A percentile compares a stretch with the other conserved stretches of the same genome.
These are phyloP conservation scores for Stagonosporopsis tanaceti DNA, from an alignment of 2,329 filamentous ascomycete species.

Conservation along the genomic window DNA sequence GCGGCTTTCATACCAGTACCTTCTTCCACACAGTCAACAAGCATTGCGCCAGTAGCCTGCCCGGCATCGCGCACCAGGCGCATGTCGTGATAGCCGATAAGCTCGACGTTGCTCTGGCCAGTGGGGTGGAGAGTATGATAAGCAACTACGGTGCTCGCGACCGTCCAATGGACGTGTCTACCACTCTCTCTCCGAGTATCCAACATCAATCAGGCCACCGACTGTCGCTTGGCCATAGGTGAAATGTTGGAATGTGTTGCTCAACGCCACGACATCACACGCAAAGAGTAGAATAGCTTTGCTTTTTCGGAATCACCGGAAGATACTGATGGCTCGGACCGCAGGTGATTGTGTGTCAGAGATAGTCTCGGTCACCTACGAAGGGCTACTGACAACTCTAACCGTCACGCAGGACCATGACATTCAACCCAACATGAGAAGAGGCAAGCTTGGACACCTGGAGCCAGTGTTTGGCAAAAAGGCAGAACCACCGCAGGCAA, in stretches of 20 bases:
- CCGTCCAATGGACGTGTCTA: slow-evolving; percentile 72
- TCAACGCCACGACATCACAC: slow-evolving; percentile 81
- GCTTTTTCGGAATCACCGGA: slow-evolving; percentile 83
- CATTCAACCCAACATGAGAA: slow-evolving; percentile 86
- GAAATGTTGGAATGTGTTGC: slow-evolving; percentile 97
- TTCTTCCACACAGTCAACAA: slow-evolving; percentile 85
- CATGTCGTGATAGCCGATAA: slow-evolving; percentile 80
- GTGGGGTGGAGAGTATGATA: slow-evolving; percentile 90
- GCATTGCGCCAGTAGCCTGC: slow-evolving; percentile 96
- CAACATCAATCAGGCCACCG: slow-evolving; percentile 75
- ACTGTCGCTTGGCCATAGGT: slow-evolving; percentile 97
- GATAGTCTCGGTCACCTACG: slow-evolving; percentile 85
- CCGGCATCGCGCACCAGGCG: slow-evolving; percentile 92
- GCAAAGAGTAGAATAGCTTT: slow-evolving; percentile 83
- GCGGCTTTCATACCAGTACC: slow-evolving; percentile 89
- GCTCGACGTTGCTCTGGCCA: slow-evolving; percentile 86
- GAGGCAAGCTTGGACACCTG: slow-evolving; percentile 81
- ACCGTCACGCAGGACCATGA: slow-evolving; percentile 88
- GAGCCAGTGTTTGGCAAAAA: slow-evolving; percentile 85
- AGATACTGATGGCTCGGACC: slow-evolving; percentile 88
- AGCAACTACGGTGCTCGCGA: slow-evolving; percentile 83
- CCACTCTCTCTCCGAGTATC: slow-evolving; percentile 74
- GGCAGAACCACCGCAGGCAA: slow-evolving; percentile 94
- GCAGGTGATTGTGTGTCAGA: slow-evolving; percentile 90
- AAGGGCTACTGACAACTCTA: slow-evolving; percentile 76